These are phyloP conservation scores for Cyclostephanos invisitatus DNA, from an alignment of 108 stramenopile genomes.

Conservation along the genomic window DNA sequence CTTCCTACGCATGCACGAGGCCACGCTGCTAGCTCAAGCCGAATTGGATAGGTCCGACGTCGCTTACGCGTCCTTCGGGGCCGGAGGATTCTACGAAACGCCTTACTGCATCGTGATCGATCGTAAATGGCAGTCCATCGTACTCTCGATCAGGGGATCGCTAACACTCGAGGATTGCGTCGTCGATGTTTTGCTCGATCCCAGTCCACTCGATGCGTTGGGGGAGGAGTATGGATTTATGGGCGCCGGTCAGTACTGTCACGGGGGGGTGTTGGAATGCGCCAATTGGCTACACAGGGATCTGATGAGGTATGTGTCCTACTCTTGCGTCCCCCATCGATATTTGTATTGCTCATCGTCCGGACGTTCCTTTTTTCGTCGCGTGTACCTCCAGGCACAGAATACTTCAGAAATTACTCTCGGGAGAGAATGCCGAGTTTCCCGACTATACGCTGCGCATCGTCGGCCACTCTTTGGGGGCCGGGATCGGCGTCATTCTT, in stretches of 20 bases:
- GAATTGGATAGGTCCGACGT: constrained; percentile 79
- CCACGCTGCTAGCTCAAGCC: constrained; percentile 73
- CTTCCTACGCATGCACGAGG: constrained; percentile 72
- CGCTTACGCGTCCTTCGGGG: constrained; percentile 86
- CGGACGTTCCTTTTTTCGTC: constrained; percentile 15
- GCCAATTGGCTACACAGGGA: constrained; percentile 81
- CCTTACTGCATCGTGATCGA: constrained; percentile 95
- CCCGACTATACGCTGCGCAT: constrained; percentile 80
- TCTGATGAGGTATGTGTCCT: constrained; percentile 56
- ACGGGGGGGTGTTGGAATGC: constrained; percentile 81
- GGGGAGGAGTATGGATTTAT: constrained; percentile 87
- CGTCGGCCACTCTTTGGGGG: constrained; percentile 95
- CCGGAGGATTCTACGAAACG: constrained; percentile 70
- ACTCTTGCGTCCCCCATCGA: neutral
- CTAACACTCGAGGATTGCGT: constrained; percentile 94
- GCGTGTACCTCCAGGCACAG: constrained; percentile 45
- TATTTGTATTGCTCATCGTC: too few relatives aligned
- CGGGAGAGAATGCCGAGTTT: constrained; percentile 57
- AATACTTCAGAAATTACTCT: constrained; percentile 62
- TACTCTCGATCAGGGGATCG: constrained; percentile 93
- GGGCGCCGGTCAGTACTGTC: constrained; percentile 82
- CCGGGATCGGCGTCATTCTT: constrained; percentile 85
- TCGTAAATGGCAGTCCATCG: constrained; percentile 78
- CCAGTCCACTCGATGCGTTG: constrained; percentile 70
- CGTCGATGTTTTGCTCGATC: constrained; percentile 90